phyloP scores from a whole-genome alignment of 768 basidiomycete species.

The Mrakia hoshinonis region DNA sequence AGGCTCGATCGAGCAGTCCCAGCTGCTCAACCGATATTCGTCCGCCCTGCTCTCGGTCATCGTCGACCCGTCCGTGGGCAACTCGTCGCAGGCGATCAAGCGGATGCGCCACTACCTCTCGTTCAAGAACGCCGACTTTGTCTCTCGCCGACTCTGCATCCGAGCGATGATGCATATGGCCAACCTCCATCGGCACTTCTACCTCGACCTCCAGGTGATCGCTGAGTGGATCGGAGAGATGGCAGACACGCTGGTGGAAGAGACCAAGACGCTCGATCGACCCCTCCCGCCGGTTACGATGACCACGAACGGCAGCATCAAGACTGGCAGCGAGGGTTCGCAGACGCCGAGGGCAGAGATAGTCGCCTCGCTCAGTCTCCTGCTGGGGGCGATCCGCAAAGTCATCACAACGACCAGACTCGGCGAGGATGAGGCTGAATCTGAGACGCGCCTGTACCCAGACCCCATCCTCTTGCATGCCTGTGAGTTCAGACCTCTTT shows the following conservation, averaged over 20 bases:
- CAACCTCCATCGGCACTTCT: slow-evolving; percentile 53
- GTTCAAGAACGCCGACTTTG: slow-evolving; percentile 57
- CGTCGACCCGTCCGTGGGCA: slow-evolving; percentile 52
- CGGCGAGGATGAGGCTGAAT: slow-evolving; percentile 38
- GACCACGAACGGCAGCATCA: slow-evolving; percentile 1
- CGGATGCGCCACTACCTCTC: slow-evolving; percentile 59
- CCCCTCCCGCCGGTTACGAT: background rate
- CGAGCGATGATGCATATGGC: slow-evolving; percentile 65
- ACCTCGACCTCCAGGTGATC: slow-evolving; percentile 49
- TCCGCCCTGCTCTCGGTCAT: slow-evolving; percentile 62
- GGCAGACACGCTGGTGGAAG: slow-evolving; percentile 49
- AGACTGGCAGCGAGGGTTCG: background rate
- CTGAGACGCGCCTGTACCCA: slow-evolving; percentile 48
- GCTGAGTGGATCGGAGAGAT: slow-evolving; percentile 61
- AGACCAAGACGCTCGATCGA: slow-evolving; percentile 36
- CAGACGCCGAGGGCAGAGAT: slow-evolving; percentile 20
- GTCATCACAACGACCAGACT: slow-evolving; percentile 47
- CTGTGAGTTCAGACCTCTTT: slow-evolving; percentile 42
- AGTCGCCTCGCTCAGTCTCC: slow-evolving; percentile 44
- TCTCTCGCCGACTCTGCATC: slow-evolving; percentile 61
- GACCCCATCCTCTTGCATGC: slow-evolving; percentile 54
- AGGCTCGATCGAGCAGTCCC: slow-evolving; percentile 53
- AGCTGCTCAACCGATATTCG: slow-evolving; percentile 72
- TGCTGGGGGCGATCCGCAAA: slow-evolving; percentile 53
- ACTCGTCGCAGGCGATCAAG: slow-evolving; percentile 49